Evolutionary conservation across 2,329 filamentous ascomycete species (phyloP), one percentile per base, ranked within the genome.

Genomic region (Sclerotinia sclerotiorum): DNA sequence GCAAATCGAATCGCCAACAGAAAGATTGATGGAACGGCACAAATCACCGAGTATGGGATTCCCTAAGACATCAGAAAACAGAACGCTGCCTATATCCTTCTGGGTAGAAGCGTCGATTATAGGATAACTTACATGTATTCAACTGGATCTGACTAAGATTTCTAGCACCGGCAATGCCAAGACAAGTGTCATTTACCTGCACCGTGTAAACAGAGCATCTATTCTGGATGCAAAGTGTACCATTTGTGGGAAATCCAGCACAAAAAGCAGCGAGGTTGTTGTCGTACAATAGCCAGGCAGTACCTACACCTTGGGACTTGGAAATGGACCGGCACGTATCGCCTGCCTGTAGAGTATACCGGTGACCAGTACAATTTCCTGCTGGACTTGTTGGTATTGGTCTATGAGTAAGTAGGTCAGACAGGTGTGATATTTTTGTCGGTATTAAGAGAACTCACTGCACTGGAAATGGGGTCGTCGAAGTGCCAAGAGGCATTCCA

Each of bases 211-310:
- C 21, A 17, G 48, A n/a, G 19, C 48, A 49, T 21, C 19, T 21
- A 49, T 49, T 21, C 21, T 49, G 48, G 21, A 49, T 49, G 27
- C 60, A 63, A 13, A 63, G 60, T 6, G 60, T 51, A 17, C 60
- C 60, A n/a, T 13, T 32, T 7, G 39, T 27, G 8, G 63, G 63
- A 32, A 66, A 66, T 15, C 32, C 48, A 19, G 15, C n/a, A n/a
- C 63, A 66, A 21, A 17, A 66, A 5, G 63, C 63, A 5, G 49
- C 27, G 29, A 66, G 52, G 11, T 48, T 11, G n/a, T 56, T 66
- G 24, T 56, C 51, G 13, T 10, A 19, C 7, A 66, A 21, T 19
- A 66, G 52, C 51, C 52, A 56, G 24, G 44, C 21, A 15, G 63
- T 66, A 17, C 29, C 35, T 42, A 66, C 44, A 13, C 63, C 63